A percentile compares a stretch with the other conserved stretches of the same genome.
phyloP scores from a whole-genome alignment of 495 filamentous ascomycete species.

The Penicillium manginii region DNA sequence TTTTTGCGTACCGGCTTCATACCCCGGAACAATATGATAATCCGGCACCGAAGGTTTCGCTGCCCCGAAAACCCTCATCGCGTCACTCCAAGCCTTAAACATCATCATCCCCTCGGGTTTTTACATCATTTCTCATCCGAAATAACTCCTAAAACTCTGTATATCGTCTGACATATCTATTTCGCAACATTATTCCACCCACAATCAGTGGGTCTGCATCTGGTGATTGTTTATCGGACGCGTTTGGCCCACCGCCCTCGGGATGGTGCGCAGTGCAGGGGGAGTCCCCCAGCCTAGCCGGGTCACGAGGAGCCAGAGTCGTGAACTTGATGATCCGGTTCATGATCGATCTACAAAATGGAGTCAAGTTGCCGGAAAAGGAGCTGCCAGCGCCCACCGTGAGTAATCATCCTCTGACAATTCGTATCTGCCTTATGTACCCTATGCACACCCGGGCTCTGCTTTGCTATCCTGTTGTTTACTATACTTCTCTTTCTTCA shows the following conservation, averaged over 20 bases:
- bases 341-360: not conserved
- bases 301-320: constrained; percentile 33
- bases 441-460: not conserved
- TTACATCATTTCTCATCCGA: not conserved
- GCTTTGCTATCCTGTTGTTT: not conserved
- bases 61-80: constrained; percentile 14
- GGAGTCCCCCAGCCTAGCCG: constrained; percentile 13
- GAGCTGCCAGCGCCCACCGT: not conserved
- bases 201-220: not conserved
- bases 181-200: not conserved
- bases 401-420: not conserved
- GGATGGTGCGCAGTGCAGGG: constrained; percentile 21
- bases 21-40: constrained; percentile 4
- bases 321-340: constrained; percentile 17
- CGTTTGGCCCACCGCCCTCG: constrained; percentile 14
- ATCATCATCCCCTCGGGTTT: not conserved
- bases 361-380: not conserved
- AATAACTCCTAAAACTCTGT: not conserved
- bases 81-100: not conserved
- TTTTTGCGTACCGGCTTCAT: too few relatives aligned
- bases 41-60: not conserved
- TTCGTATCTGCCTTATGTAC: not conserved
- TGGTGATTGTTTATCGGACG: constrained; percentile 1
- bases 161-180: not conserved
- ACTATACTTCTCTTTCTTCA: constrained; percentile 1